Percentiles rank a stretch among this genome's conserved stretches.
These are phyloP conservation scores for Tricholoma hemisulphureum DNA, from an alignment of 768 basidiomycete genomes.

Conservation along the genomic window DNA sequence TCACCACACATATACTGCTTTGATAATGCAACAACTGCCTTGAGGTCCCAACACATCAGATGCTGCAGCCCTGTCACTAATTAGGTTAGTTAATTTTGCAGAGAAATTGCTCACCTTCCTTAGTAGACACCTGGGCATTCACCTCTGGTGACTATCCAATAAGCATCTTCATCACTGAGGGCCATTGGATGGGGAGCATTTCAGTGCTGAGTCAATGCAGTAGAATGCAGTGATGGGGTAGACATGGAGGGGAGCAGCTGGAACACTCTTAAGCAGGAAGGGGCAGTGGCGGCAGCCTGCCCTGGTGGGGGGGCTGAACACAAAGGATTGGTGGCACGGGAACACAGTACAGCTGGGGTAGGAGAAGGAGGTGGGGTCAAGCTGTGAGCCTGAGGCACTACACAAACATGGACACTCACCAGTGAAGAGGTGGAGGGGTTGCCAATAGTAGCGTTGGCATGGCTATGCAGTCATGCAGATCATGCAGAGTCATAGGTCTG, in stretches of 20 bases:
- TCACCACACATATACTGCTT: not conserved
- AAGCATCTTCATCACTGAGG: slow-evolving; percentile 1
- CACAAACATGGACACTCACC: not conserved
- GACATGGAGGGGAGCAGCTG: not conserved
- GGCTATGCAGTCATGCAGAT: not conserved
- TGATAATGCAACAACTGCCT: not conserved
- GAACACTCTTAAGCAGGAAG: not conserved
- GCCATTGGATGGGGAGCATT: not conserved
- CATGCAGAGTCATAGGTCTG: not conserved
- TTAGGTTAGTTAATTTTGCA: not conserved
- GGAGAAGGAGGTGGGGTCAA: not conserved
- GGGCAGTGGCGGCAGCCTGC: not conserved
- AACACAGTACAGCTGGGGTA: not conserved
- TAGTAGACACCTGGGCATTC: slow-evolving; percentile 1
- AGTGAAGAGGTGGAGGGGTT: not conserved
- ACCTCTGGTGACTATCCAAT: slow-evolving; percentile 2
- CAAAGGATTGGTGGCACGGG: not conserved
- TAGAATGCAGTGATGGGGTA: not conserved
- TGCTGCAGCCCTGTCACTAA: not conserved
- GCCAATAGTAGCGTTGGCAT: not conserved
- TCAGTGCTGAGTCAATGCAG: not conserved
- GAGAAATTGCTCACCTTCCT: slow-evolving; percentile 1
- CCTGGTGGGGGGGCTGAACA: not conserved
- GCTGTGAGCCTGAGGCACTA: not conserved
- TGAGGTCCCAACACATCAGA: not conserved